Evolutionary conservation across 768 basidiomycete species (phyloP), one percentile per base, ranked within the genome.

Genomic region (Cystofilobasidium macerans): DNA sequence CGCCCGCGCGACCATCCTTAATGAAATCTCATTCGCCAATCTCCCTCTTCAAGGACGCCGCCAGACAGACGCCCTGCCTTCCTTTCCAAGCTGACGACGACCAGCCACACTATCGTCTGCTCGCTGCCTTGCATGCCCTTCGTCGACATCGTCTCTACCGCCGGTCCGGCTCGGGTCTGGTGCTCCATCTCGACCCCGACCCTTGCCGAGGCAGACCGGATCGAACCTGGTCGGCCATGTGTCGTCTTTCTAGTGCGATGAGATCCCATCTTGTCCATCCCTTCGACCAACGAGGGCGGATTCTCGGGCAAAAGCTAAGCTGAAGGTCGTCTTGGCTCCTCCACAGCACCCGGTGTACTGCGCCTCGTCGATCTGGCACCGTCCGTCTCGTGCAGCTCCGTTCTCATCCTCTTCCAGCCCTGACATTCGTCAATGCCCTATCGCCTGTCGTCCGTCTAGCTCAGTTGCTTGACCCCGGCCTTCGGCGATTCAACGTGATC

Each of bases 331-430:
- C n/a, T n/a, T n/a, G n/a, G n/a, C 48, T 24, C 14, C 26, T 28
- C 12, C 30, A 30, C 28, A 54, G 51, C 58, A 60, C 26, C 58
- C 58, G 9, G 58, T 60, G 2, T 60, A 42, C 43, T 28, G 24
- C 26, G 48, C 65, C 20, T 61, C 59, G 1, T 51, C 59, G 61
- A 61, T 67, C 53, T 67, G 51, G 51, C 59, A 67, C 38, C 59
- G 65, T 67, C 3, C 38, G 65, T 62, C 22, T 13, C 24, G 18
- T 56, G n/a, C n/a, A n/a, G 38, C 54, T 13, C 33, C 51, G 8
- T 12, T 53, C 12, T 56, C 54, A 30, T 56, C 43, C 30, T 35
- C 24, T 24, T 13, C 45, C 40, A 9, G 42, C 40, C 40, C 36
- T n/a, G n/a, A n/a, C n/a, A n/a, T n/a, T n/a, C n/a, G n/a, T n/a